Conservation (phyloP, 768 basidiomycete genomes). For the Mycena vulgaris region DNA sequence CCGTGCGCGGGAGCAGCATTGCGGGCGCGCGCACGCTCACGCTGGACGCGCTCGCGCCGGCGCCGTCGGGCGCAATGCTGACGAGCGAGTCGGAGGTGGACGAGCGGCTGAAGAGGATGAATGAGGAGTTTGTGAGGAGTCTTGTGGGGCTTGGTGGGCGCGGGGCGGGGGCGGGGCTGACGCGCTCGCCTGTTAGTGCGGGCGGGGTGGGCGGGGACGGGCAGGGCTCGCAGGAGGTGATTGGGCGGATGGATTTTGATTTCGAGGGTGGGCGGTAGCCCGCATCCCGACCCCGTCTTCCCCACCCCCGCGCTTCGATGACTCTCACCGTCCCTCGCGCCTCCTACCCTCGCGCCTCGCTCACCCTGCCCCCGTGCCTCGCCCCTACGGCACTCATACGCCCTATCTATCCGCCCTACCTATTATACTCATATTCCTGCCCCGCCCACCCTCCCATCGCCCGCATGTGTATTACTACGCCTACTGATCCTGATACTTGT, state of each 20-base stretch:
- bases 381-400: too few species aligned
- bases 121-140: slow-evolving; percentile 76
- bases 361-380: too few species aligned
- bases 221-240: slow-evolving; percentile 67
- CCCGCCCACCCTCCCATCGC: too few species aligned
- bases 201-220: slow-evolving; percentile 41
- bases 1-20: slow-evolving; percentile 29
- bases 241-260: slow-evolving; percentile 67
- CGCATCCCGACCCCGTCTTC: too few species aligned
- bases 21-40: slow-evolving; percentile 25
- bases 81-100: slow-evolving; percentile 80
- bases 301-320: too few species aligned
- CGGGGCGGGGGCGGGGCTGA: slow-evolving; percentile 9
- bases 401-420: too few species aligned
- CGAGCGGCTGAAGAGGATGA: slow-evolving; percentile 75
- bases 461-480: too few species aligned
- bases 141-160: slow-evolving; percentile 68
- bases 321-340: too few species aligned
- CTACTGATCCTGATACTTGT: too few species aligned
- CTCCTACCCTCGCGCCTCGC: too few species aligned
- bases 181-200: slow-evolving; percentile 15
- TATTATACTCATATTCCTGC: too few species aligned
- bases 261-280: slow-evolving; percentile 14
- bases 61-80: slow-evolving; percentile 64
- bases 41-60: not conserved